Evolutionary conservation across 129 eudicot species (phyloP).

Genomic region (Apium graveolens): DNA sequence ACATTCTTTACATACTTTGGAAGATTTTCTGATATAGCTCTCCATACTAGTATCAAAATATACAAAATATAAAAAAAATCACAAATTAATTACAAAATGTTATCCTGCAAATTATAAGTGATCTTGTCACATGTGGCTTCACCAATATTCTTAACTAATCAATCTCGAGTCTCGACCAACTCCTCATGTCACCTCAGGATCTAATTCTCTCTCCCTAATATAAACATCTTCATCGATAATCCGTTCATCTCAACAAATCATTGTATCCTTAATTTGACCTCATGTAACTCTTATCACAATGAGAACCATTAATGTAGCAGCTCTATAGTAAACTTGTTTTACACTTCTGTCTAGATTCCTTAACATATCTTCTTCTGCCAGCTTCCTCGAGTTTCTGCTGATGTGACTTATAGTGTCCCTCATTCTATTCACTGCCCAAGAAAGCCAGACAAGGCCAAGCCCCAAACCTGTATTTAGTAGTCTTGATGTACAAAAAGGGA

Average conservation of each 20-base stretch:
- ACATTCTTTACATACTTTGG: too few species aligned
- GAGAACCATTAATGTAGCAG: slow-evolving; percentile 58
- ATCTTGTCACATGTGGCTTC: background rate
- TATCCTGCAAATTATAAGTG: background rate
- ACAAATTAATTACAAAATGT: background rate
- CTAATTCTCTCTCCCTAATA: background rate
- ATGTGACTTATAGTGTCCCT: slow-evolving; percentile 64
- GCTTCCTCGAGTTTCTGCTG: slow-evolving; percentile 40
- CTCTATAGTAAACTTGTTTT: slow-evolving; percentile 59
- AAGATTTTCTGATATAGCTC: background rate
- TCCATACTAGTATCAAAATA: background rate
- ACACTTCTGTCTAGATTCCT: slow-evolving; percentile 44
- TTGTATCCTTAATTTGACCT: background rate
- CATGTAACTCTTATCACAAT: slow-evolving; percentile 59
- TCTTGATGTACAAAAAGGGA: slow-evolving; percentile 57
- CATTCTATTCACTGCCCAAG: slow-evolving; percentile 65
- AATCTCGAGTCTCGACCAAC: background rate
- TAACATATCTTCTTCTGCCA: slow-evolving; percentile 60
- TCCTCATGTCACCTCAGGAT: background rate
- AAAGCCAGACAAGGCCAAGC: slow-evolving; percentile 84
- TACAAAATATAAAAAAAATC: rapidly evolving
- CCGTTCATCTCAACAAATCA: background rate
- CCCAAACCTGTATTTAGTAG: slow-evolving; percentile 66
- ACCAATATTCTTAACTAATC: background rate
- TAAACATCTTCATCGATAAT: background rate